Evolutionary conservation across 2,329 filamentous ascomycete species (phyloP), one percentile per base, ranked within the genome.

Genomic region (Ceratocystis ficicola): DNA sequence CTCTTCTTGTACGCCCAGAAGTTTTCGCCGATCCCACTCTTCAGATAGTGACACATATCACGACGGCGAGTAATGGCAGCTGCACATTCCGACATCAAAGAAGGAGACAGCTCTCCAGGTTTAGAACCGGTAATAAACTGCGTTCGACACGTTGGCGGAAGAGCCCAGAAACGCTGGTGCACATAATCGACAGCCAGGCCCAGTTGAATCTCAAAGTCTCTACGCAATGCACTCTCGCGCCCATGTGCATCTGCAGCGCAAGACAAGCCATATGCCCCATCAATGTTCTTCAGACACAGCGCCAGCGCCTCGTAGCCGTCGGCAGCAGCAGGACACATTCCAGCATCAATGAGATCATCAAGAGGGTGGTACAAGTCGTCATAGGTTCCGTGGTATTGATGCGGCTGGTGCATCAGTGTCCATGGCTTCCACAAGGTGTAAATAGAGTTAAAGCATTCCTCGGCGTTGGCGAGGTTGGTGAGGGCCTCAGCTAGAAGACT

Each of bases 301-400:
- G 32, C 52, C 32, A 65, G 55, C 1, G 30, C 10, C 2, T 25
- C 15, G 41, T 60, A 65, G 22, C 36, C 63, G 4, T 20, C 12
- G 25, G 44, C 41, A 12, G 52, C 63, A 1, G 36, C n/a, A 2
- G 50, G 25, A n/a, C 50, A 59, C 3, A 5, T 65, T 17, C 55
- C 63, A 3, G 36, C 52, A 8, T 30, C 44, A 41, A 60, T 59
- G 30, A 22, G 41, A 17, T 25, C 41, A 55, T 65, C 63, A 15
- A 65, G 32, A 12, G 63, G 63, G 44, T 65, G 63, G 44, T 60
- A 65, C 17, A 48, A 17, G 52, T 65, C 63, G 41, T 65, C 52
- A 17, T 65, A 65, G 17, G 32, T 25, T 32, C 63, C 63, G 7
- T 20, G 10, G 4, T 25, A n/a, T 7, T 25, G n/a, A 28, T 60